Evolutionary conservation across 1,139 yeast species (phyloP).

Genomic region (Candida frijolesensis): DNA sequence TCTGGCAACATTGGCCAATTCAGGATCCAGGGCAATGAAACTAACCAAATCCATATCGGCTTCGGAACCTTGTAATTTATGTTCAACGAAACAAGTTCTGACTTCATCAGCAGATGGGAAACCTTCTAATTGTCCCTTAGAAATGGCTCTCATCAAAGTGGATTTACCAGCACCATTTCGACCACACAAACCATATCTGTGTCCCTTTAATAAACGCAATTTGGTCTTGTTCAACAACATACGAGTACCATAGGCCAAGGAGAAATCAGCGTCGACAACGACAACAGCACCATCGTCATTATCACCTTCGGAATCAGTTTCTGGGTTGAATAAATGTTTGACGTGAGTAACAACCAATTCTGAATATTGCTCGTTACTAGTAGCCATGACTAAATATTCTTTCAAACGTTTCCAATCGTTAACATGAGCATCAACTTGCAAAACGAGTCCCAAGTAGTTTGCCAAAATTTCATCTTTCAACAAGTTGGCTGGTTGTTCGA

Average conservation of each 20-base stretch:
- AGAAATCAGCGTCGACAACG: conserved; percentile 91
- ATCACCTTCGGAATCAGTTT: conserved; percentile 56
- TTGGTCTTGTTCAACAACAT: conserved; percentile 94
- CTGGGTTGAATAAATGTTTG: conserved; percentile 68
- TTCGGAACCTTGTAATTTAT: conserved; percentile 93
- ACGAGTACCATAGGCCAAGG: conserved; percentile 95
- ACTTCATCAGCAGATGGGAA: conserved; percentile 89
- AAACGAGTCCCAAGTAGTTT: conserved; percentile 54
- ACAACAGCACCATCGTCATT: conserved; percentile 74
- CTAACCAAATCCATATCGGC: conserved; percentile 86
- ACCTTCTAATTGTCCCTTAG: conserved; percentile 96
- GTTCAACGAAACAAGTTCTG: conserved; percentile 96
- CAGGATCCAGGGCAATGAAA: conserved; percentile 91
- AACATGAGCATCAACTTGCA: conserved; percentile 78
- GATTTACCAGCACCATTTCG: conserved; percentile 99
- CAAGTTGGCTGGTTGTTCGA: conserved; percentile 17
- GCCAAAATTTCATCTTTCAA: conserved; percentile 24
- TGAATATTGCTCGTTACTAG: conserved; percentile 32
- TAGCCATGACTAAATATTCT: conserved; percentile 45
- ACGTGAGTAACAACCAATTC: conserved; percentile 53
- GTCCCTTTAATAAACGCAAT: conserved; percentile 87
- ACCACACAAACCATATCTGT: conserved; percentile 96
- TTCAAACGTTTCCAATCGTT: conserved; percentile 84
- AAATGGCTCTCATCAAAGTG: conserved; percentile 94
- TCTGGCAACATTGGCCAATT: conserved; percentile 59